Evolutionary conservation across 1,284 basidiomycete genomes (phyloP), one percentile per base, ranked within the genome.

Genomic region (Cerrena zonata): DNA sequence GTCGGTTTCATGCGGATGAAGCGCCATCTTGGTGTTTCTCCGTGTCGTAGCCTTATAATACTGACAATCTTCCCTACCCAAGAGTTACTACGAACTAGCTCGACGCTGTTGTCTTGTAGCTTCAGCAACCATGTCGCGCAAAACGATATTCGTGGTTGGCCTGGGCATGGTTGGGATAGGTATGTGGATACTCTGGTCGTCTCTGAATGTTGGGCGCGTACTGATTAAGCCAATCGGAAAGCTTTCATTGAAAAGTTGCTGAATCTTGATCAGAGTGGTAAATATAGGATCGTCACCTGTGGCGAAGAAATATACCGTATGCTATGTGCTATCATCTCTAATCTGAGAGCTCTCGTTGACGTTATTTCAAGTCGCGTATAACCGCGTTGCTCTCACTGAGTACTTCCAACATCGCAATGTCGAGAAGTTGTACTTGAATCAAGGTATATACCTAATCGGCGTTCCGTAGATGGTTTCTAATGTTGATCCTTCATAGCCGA

Each of bases 121-220:
- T n/a, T 15, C 30, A 7, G 7, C 30, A 7, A 34, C 15, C 30
- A 34, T 34, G 30, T 7, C 30, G 7, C 56, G 55, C 46, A 65
- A 66, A 54, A 65, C 64, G 1, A 58, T 80, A 44, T 73, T 78
- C 45, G 75, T 80, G 52, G 82, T 80, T 46, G 84, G 84, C 2
- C 71, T 86, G 5, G 84, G 84, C 22, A 85, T 86, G 84, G 80
- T 84, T 37, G 81, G 81, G 12, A 82, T 86, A 37, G 82, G 80
- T 76, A 59, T 53, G 69, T 58, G 15, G 25, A 19, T 30, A 24
- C 21, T 40, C 36, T 26, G 7, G 34, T 34, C 24, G 12, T 45
- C 5, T 4, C 36, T 56, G 41, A 22, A 42, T 24, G 5, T 42
- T 10, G 41, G 21, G 37, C n/a, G n/a, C n/a, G 13, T 15, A 15